These are phyloP conservation scores for Orbilia oligospora DNA, from an alignment of 2,329 filamentous ascomycete species.

Conservation along the genomic window DNA sequence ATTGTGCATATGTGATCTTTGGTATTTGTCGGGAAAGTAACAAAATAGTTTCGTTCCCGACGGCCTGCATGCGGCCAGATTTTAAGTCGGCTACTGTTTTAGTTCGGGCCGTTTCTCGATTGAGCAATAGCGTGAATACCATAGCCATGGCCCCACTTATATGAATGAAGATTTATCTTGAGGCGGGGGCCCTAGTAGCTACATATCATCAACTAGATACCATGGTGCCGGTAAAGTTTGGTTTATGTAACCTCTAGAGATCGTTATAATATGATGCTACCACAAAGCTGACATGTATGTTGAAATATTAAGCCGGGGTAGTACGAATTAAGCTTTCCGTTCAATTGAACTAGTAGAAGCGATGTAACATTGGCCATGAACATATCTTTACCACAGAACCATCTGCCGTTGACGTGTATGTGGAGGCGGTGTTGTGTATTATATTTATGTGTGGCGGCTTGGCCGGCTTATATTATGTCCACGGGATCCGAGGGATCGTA, in stretches of 20 bases:
- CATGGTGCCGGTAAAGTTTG: too few relatives aligned
- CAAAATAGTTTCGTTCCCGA: too few relatives aligned
- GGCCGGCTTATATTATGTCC: not conserved
- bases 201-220: too few relatives aligned
- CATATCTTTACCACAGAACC: too few relatives aligned
- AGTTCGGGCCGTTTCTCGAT: not conserved
- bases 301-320: not conserved
- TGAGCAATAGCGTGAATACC: too few relatives aligned
- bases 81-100: too few relatives aligned
- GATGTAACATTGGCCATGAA: not conserved
- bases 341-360: not conserved
- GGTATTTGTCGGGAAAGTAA: not conserved
- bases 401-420: not conserved
- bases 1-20: not conserved
- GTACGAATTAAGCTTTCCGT: not conserved
- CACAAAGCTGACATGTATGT: not conserved
- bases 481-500: not conserved
- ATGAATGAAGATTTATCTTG: too few relatives aligned
- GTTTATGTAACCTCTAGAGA: too few relatives aligned
- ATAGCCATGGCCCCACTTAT: too few relatives aligned
- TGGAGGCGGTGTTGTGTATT: slow-evolving; percentile 6
- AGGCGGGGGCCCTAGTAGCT: too few relatives aligned
- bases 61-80: too few relatives aligned
- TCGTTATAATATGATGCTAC: not conserved
- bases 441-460: not conserved